Conservation (phyloP, 306 rosid species). For the Trifolium dubium region DNA sequence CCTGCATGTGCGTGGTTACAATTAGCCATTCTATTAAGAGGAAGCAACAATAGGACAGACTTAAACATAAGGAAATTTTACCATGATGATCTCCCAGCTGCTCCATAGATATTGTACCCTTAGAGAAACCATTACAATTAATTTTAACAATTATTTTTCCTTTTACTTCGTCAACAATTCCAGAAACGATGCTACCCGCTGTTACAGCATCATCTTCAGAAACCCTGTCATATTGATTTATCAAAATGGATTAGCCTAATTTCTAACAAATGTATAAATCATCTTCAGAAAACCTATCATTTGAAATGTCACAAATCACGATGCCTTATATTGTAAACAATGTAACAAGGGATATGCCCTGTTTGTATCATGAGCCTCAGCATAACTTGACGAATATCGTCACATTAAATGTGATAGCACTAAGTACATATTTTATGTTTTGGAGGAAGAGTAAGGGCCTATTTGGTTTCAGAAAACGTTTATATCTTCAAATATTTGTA, state of each 20-base stretch:
- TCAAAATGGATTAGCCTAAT: constrained; percentile 35
- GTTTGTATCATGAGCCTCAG: constrained; percentile 22
- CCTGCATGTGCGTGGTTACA: constrained; percentile 54
- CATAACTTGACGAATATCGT: constrained; percentile 24
- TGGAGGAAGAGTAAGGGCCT: not conserved
- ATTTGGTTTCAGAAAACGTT: not conserved
- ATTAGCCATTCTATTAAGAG: constrained; percentile 34
- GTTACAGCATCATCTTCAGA: constrained; percentile 68
- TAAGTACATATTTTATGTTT: not conserved
- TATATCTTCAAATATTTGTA: not conserved
- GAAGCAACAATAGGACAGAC: constrained; percentile 24
- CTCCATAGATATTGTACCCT: constrained; percentile 76
- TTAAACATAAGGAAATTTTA: constrained; percentile 40
- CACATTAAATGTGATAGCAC: constrained; percentile 20
- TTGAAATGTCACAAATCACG: constrained; percentile 14
- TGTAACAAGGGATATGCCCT: not conserved
- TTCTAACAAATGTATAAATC: constrained; percentile 37
- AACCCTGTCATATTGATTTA: constrained; percentile 62
- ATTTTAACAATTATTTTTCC: constrained; percentile 66
- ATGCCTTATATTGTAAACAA: constrained; percentile 15
- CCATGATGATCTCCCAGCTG: constrained; percentile 96
- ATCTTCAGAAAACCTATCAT: constrained; percentile 72
- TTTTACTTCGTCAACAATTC: constrained; percentile 78
- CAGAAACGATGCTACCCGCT: constrained; percentile 77
- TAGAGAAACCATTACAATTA: constrained; percentile 61